Evolutionary conservation across 768 basidiomycete genomes (phyloP).

Genomic region (Lactarius quietus): DNA sequence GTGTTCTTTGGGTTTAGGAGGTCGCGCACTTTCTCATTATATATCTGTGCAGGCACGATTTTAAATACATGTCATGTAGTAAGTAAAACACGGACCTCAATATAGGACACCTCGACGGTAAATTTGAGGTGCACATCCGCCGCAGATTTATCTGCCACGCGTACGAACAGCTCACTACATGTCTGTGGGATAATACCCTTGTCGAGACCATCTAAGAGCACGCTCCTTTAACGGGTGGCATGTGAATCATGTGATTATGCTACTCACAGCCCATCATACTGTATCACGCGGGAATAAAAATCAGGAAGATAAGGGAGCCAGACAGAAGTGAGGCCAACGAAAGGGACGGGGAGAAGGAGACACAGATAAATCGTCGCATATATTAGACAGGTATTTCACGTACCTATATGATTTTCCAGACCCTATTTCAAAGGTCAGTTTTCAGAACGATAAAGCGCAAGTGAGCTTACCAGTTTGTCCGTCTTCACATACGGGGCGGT

Average conservation of each 20-base stretch:
- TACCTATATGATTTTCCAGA: conserved; percentile 93
- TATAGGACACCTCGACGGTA: conserved; percentile 97
- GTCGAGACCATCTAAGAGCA: conserved; percentile 73
- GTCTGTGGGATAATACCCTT: conserved; percentile 98
- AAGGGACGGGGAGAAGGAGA: background rate
- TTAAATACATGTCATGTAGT: background rate
- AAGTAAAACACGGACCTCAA: conserved; percentile 58
- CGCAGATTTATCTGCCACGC: conserved; percentile 63
- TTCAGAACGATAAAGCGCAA: background rate
- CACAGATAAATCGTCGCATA: background rate
- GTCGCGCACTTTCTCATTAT: conserved; percentile 98
- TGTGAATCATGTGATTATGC: conserved; percentile 11
- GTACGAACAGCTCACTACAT: conserved; percentile 86
- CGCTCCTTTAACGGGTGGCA: background rate
- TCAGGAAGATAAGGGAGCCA: background rate
- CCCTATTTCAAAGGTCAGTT: conserved; percentile 41
- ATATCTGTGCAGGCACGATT: conserved; percentile 54
- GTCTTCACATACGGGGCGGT: conserved; percentile 36
- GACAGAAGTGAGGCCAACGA: background rate
- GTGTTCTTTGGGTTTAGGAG: conserved; percentile 96
- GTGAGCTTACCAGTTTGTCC: conserved; percentile 80
- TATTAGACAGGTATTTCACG: conserved; percentile 28
- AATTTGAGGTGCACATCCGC: conserved; percentile 69
- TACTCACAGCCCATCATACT: conserved; percentile 96
- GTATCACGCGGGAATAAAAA: background rate